phyloP scores from a whole-genome alignment of 2,329 filamentous ascomycete genomes.

The Ophiocordyceps polyrhachis-furcata region DNA sequence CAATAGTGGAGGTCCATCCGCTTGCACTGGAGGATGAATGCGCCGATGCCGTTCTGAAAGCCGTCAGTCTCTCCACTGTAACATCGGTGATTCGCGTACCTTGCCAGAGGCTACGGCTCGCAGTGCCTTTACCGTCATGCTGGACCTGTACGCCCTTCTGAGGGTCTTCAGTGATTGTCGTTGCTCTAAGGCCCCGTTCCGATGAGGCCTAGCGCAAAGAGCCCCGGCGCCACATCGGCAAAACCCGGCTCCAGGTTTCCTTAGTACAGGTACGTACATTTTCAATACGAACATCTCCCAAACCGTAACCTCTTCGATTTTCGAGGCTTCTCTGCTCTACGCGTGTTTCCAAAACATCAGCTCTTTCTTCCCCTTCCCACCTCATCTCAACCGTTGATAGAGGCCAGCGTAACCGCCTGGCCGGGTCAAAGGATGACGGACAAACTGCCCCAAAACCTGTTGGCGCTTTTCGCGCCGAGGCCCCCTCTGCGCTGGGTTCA shows the following conservation, averaged over 20 bases:
- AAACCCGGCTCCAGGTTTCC: background rate
- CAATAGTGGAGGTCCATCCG: slow-evolving; percentile 93
- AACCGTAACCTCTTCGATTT: background rate
- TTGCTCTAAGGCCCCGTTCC: background rate
- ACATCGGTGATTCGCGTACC: slow-evolving; percentile 15
- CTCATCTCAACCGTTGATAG: background rate
- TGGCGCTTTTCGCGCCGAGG: slow-evolving; percentile 87
- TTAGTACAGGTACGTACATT: no score
- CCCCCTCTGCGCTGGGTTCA: slow-evolving; percentile 81
- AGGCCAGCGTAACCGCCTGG: slow-evolving; percentile 1
- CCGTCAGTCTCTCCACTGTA: slow-evolving; percentile 4
- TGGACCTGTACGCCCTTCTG: slow-evolving; percentile 11
- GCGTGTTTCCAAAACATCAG: background rate
- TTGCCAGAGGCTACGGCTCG: slow-evolving; percentile 32
- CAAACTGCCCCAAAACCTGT: slow-evolving; percentile 80
- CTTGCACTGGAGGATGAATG: slow-evolving; percentile 95
- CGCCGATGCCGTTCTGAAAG: slow-evolving; percentile 76
- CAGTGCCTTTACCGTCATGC: slow-evolving; percentile 37
- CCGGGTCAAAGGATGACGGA: slow-evolving; percentile 54
- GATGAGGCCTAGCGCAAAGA: slow-evolving; percentile 8
- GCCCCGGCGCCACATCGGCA: background rate
- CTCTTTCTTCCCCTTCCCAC: background rate
- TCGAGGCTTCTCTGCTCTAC: slow-evolving; percentile 1
- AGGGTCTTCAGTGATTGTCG: slow-evolving; percentile 3
- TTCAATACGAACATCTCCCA: background rate